phyloP scores from a whole-genome alignment of 192 early-diverging fungal genomes.

The Gigaspora rosea region DNA sequence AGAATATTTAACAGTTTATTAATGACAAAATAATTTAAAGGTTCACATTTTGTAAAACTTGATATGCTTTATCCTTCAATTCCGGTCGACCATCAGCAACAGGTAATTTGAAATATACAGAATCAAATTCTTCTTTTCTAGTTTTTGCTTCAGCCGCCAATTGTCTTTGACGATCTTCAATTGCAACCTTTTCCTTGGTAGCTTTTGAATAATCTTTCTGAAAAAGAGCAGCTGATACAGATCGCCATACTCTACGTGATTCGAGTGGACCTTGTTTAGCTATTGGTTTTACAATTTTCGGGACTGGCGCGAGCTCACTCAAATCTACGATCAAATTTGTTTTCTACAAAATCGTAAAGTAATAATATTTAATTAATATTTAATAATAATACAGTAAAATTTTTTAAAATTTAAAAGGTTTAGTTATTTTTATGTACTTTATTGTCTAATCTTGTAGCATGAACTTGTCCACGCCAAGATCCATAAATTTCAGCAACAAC shows the following conservation, averaged over 20 bases:
- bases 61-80: conserved; percentile 32
- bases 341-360: conserved; percentile 15
- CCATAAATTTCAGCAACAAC: conserved; percentile 63
- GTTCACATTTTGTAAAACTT: neutral
- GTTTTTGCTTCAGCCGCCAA: conserved; percentile 51
- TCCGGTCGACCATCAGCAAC: conserved; percentile 46
- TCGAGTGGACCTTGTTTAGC: conserved; percentile 65
- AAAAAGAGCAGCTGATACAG: conserved; percentile 60
- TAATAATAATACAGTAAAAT: neutral
- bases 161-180: conserved; percentile 69
- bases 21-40: too few relatives aligned
- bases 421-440: conserved; percentile 2
- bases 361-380: conserved; percentile 27
- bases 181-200: conserved; percentile 62
- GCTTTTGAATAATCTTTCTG: conserved; percentile 59
- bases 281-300: conserved; percentile 57
- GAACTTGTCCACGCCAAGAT: conserved; percentile 65
- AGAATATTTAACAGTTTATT: too few relatives aligned
- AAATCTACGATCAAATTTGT: conserved; percentile 57
- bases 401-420: conserved; percentile 20
- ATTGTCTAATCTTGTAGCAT: conserved; percentile 32
- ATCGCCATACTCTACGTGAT: conserved; percentile 62
- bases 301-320: conserved; percentile 44
- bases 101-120: conserved; percentile 63
- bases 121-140: conserved; percentile 51